phyloP scores from a whole-genome alignment of 768 basidiomycete genomes.

The Leccinum fibrillosum region DNA sequence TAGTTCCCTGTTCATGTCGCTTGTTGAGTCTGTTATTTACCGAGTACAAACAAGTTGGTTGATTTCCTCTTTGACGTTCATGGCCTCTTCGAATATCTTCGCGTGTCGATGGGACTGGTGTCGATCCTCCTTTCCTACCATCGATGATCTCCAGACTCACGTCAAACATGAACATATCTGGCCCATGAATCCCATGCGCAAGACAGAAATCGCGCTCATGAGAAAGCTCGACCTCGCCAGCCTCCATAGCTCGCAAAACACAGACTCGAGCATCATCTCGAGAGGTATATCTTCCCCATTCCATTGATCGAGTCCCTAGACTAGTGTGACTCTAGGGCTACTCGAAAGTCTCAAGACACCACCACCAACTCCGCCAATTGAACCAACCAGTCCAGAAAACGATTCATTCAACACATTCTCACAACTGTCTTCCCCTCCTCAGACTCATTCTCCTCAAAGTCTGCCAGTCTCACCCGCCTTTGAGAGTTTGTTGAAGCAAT shows the following conservation, averaged over 20 bases:
- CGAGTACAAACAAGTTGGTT: slow-evolving; percentile 18
- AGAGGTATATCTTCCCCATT: slow-evolving; percentile 17
- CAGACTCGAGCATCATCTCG: slow-evolving; percentile 10
- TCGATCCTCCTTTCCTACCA: slow-evolving; percentile 36
- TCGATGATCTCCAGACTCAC: slow-evolving; percentile 42
- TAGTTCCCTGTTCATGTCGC: slow-evolving; percentile 1
- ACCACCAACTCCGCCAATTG: not conserved
- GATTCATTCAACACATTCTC: slow-evolving; percentile 15
- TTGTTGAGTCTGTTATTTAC: slow-evolving; percentile 4
- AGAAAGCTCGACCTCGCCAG: slow-evolving; percentile 38
- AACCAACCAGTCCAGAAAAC: not conserved
- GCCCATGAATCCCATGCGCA: slow-evolving; percentile 40
- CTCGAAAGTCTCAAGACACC: not conserved
- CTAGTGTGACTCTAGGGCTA: slow-evolving; percentile 9
- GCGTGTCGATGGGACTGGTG: slow-evolving; percentile 58
- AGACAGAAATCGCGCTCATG: slow-evolving; percentile 42
- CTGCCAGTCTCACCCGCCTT: slow-evolving; percentile 21
- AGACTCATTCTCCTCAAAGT: slow-evolving; percentile 7
- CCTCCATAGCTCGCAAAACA: slow-evolving; percentile 16
- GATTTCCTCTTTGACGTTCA: not conserved
- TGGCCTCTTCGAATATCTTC: slow-evolving; percentile 16
- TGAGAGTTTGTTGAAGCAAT: slow-evolving; percentile 14
- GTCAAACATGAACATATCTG: slow-evolving; percentile 47
- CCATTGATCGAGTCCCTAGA: not conserved
- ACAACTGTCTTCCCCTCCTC: slow-evolving; percentile 22